A percentile compares a stretch with the other conserved stretches of the same genome.
Conservation (phyloP, 2,329 filamentous ascomycete genomes). For the Botrytis paeoniae region DNA sequence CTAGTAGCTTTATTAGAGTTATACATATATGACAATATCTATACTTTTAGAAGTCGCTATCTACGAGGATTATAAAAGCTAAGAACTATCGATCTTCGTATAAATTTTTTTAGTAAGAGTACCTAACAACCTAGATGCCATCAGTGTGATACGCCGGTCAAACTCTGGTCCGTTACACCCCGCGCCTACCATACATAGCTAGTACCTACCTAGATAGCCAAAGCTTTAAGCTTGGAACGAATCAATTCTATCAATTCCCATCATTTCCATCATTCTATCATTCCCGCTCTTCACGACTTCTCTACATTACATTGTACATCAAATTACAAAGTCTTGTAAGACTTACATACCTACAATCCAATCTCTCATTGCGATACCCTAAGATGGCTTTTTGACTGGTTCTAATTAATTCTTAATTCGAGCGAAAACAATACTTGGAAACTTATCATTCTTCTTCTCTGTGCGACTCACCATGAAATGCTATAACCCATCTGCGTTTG, state of each 20-base stretch:
- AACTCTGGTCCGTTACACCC: constrained; percentile 1
- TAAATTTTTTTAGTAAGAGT: too few relatives aligned
- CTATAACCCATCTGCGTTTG: constrained; percentile 68
- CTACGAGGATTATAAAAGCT: not conserved
- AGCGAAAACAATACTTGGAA: not conserved
- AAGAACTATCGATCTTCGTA: too few relatives aligned
- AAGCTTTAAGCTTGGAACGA: not conserved
- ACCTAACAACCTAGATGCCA: too few relatives aligned
- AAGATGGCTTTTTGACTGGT: constrained; percentile 9
- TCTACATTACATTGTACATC: not conserved
- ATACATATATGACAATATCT: not conserved
- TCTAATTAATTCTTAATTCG: not conserved
- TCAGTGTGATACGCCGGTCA: not conserved
- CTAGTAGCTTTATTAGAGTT: too few relatives aligned
- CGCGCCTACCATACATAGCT: constrained; percentile 4
- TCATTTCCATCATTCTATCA: not conserved
- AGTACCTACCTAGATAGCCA: not conserved
- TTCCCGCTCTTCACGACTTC: not conserved
- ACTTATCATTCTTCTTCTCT: not conserved
- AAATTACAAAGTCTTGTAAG: not conserved
- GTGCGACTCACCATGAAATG: constrained; percentile 30
- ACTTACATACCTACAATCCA: not conserved
- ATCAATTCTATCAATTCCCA: not conserved
- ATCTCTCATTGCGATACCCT: not conserved
- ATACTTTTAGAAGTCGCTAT: not conserved